Percentiles rank a stretch among this genome's conserved stretches.
Conservation (phyloP, 371 early-diverging fungal species). For the Mortierella sp. region DNA sequence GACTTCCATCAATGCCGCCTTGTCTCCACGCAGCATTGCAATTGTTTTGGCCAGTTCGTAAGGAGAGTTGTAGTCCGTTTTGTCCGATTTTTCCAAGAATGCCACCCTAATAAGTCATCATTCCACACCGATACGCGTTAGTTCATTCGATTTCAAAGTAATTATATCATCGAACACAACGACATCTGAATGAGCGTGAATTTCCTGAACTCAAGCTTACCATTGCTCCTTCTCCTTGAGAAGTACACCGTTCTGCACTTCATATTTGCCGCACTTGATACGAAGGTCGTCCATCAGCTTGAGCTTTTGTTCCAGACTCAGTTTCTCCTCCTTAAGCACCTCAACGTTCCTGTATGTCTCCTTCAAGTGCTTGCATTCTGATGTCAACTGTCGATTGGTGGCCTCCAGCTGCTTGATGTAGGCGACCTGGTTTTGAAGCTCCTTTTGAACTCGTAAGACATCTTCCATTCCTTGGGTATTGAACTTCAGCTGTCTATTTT, state of each 20-base stretch:
- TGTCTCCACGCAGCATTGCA: conserved; percentile 43
- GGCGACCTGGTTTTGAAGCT: conserved; percentile 51
- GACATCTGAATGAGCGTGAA: neutral
- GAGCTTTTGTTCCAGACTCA: conserved; percentile 44
- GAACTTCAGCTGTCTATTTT: conserved; percentile 44
- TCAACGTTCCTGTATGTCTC: conserved; percentile 59
- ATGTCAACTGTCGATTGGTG: conserved; percentile 51
- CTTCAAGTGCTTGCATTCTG: conserved; percentile 58
- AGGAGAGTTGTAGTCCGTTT: conserved; percentile 49
- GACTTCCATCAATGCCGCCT: conserved; percentile 33
- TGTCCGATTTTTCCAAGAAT: conserved; percentile 41
- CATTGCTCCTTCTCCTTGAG: conserved; percentile 58
- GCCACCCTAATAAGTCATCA: conserved; percentile 31
- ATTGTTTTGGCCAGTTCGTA: conserved; percentile 51
- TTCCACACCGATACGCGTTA: neutral
- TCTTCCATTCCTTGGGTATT: conserved; percentile 39
- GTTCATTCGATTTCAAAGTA: neutral
- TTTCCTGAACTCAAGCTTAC: conserved; percentile 12
- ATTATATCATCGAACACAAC: neutral
- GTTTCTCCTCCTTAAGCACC: conserved; percentile 56
- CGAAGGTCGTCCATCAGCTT: conserved; percentile 54
- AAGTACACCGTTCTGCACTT: conserved; percentile 58
- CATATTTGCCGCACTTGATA: conserved; percentile 43
- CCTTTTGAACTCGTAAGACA: conserved; percentile 35
- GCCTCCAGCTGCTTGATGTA: conserved; percentile 55